Evolutionary conservation across 495 filamentous ascomycete genomes (phyloP).

Genomic region (Xylaria nigripes): DNA sequence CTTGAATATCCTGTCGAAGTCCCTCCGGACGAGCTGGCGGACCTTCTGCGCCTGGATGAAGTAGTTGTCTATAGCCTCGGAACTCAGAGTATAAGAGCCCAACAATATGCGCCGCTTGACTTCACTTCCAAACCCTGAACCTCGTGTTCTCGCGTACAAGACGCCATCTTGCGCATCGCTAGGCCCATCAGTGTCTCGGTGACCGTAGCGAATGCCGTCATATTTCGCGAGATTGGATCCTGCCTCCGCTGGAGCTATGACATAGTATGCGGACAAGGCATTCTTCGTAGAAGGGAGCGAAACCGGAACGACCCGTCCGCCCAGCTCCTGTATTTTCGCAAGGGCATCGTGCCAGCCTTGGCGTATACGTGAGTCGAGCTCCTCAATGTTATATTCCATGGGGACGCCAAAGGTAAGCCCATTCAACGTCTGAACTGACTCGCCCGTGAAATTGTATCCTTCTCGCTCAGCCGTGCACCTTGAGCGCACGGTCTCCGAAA

Average conservation of each 20-base stretch:
- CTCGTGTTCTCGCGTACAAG: conserved; percentile 69
- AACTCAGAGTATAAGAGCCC: conserved; percentile 84
- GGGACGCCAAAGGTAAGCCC: conserved; percentile 61
- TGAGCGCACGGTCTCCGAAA: conserved; percentile 47
- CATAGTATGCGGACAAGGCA: conserved; percentile 88
- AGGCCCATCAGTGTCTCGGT: conserved; percentile 30
- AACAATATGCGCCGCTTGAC: conserved; percentile 80
- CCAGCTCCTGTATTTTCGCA: conserved; percentile 45
- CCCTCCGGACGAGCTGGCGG: conserved; percentile 70
- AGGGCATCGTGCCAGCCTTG: conserved; percentile 59
- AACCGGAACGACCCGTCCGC: conserved; percentile 63
- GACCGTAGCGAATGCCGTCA: conserved; percentile 87
- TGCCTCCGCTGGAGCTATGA: conserved; percentile 90
- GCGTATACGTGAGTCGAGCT: conserved; percentile 59
- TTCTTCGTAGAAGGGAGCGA: conserved; percentile 78
- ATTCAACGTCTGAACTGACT: conserved; percentile 26
- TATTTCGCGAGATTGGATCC: conserved; percentile 97
- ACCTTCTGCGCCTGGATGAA: conserved; percentile 90
- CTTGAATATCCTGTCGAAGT: conserved; percentile 74
- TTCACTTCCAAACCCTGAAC: conserved; percentile 68
- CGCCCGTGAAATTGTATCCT: conserved; percentile 23
- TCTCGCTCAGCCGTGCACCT: conserved; percentile 41
- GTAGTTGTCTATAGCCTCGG: conserved; percentile 89
- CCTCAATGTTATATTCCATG: conserved; percentile 77
- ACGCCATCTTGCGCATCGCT: conserved; percentile 36